phyloP scores from a whole-genome alignment of 805 yeast genomes.

The Schizosaccharomyces octosporus region DNA sequence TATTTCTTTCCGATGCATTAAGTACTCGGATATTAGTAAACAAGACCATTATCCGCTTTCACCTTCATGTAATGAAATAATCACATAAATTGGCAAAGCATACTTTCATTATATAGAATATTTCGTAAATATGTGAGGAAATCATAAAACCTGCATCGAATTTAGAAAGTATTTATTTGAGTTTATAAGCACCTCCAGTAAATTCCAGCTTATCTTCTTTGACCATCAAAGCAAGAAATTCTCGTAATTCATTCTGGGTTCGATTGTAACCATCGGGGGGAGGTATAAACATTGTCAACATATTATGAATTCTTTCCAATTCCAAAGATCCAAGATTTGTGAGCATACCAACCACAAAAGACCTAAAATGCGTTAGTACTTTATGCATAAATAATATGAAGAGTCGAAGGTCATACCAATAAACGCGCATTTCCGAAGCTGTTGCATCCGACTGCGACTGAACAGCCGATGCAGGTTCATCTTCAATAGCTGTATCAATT shows the following conservation, averaged over 20 bases:
- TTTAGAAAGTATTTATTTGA: slow-evolving; percentile 9
- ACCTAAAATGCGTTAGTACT: slow-evolving; percentile 12
- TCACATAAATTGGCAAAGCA: too few species aligned
- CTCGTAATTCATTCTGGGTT: slow-evolving; percentile 20
- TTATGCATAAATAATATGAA: background rate
- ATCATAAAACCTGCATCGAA: too few species aligned
- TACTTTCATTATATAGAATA: too few species aligned
- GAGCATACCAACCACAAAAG: slow-evolving; percentile 31
- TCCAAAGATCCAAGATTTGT: slow-evolving; percentile 30
- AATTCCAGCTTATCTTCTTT: slow-evolving; percentile 20
- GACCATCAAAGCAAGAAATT: slow-evolving; percentile 19
- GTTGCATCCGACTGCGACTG: slow-evolving; percentile 13
- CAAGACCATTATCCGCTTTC: too few species aligned
- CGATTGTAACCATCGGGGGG: slow-evolving; percentile 21
- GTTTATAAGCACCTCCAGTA: slow-evolving; percentile 16
- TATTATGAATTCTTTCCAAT: slow-evolving; percentile 25
- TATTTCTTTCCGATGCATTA: too few species aligned
- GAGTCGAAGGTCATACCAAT: background rate
- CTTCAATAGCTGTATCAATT: background rate
- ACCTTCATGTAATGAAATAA: too few species aligned
- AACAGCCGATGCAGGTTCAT: slow-evolving; percentile 6
- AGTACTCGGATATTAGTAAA: too few species aligned
- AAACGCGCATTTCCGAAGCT: background rate
- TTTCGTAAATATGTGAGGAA: too few species aligned
- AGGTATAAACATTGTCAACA: slow-evolving; percentile 32